Evolutionary conservation across 768 basidiomycete species (phyloP).

Genomic region (Sistotremastrum suecicum): DNA sequence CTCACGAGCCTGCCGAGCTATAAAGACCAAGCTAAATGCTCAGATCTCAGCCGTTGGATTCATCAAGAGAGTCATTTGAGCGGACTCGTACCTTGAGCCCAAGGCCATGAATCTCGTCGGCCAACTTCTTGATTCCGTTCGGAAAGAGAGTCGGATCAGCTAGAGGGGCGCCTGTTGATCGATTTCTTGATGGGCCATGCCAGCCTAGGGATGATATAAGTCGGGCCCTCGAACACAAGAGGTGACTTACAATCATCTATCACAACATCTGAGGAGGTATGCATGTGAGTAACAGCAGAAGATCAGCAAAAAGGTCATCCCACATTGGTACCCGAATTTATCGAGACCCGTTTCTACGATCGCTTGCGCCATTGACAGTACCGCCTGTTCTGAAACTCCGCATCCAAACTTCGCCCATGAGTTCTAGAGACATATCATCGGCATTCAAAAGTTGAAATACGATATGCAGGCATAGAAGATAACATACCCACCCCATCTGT

Average conservation of each 20-base stretch:
- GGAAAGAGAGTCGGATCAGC: slow-evolving; percentile 19
- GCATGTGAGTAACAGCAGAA: background rate
- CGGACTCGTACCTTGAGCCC: slow-evolving; percentile 17
- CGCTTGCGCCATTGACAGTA: slow-evolving; percentile 19
- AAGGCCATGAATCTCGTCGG: slow-evolving; percentile 19
- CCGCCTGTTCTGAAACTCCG: slow-evolving; percentile 20
- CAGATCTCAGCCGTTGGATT: background rate
- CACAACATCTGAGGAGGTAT: slow-evolving; percentile 15
- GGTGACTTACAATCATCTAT: slow-evolving; percentile 23
- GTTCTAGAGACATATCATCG: slow-evolving; percentile 9
- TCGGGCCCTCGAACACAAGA: background rate
- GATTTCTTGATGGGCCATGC: slow-evolving; percentile 16
- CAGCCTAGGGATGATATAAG: slow-evolving; percentile 12
- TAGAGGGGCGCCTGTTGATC: slow-evolving; percentile 16
- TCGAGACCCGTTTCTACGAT: slow-evolving; percentile 20
- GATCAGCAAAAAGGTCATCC: slow-evolving; percentile 2
- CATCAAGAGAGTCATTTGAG: background rate
- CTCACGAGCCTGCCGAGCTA: slow-evolving; percentile 20
- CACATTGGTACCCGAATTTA: slow-evolving; percentile 24
- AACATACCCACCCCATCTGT: slow-evolving; percentile 19
- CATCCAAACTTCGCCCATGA: slow-evolving; percentile 27
- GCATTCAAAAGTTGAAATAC: too few relatives aligned
- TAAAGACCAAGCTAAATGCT: slow-evolving; percentile 20
- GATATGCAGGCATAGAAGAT: too few relatives aligned
- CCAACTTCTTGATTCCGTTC: slow-evolving; percentile 16